Percentiles rank a stretch among this genome's conserved stretches.
Conservation (phyloP, 495 filamentous ascomycete species). For the Aspergillus sclerotiicarbonarius region DNA sequence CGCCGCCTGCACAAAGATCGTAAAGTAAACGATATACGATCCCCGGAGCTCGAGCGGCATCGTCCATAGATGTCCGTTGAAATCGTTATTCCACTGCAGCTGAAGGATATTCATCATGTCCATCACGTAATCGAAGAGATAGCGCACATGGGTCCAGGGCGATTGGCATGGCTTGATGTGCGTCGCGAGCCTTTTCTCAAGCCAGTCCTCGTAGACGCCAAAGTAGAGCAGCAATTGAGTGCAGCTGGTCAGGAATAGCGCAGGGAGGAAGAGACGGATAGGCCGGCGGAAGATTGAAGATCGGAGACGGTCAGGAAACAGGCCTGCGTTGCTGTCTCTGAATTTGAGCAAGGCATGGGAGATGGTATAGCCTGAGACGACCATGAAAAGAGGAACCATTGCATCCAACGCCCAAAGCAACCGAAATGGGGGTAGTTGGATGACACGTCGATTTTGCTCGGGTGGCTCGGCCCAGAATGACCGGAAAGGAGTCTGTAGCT, state of each 20-base stretch:
- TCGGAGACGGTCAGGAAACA: slow-evolving; percentile 31
- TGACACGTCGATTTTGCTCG: slow-evolving; percentile 41
- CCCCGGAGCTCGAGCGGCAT: slow-evolving; percentile 47
- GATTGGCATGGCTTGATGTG: slow-evolving; percentile 21
- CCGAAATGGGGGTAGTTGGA: slow-evolving; percentile 58
- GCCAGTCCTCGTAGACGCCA: slow-evolving; percentile 20
- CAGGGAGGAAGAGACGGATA: slow-evolving; percentile 57
- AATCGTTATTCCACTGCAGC: slow-evolving; percentile 16
- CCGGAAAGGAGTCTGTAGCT: slow-evolving; percentile 24
- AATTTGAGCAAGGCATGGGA: slow-evolving; percentile 51
- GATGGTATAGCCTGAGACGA: slow-evolving; percentile 61
- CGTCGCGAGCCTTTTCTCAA: slow-evolving; percentile 15
- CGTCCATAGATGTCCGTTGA: slow-evolving; percentile 49
- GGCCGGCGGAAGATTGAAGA: slow-evolving; percentile 54
- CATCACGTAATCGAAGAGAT: slow-evolving; percentile 30
- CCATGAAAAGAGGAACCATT: slow-evolving; percentile 64
- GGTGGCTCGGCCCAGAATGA: slow-evolving; percentile 28
- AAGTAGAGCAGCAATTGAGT: slow-evolving; percentile 41
- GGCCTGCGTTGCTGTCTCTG: slow-evolving; percentile 36
- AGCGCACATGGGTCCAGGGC: slow-evolving; percentile 22
- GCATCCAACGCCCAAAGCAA: slow-evolving; percentile 54
- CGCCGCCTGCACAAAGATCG: slow-evolving; percentile 34
- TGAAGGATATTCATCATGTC: slow-evolving; percentile 34
- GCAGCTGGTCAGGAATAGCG: slow-evolving; percentile 45
- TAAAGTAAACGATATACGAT: slow-evolving; percentile 29